These are phyloP conservation scores for Rhodotorula sp. DNA, from an alignment of 1,284 basidiomycete genomes.

Conservation along the genomic window DNA sequence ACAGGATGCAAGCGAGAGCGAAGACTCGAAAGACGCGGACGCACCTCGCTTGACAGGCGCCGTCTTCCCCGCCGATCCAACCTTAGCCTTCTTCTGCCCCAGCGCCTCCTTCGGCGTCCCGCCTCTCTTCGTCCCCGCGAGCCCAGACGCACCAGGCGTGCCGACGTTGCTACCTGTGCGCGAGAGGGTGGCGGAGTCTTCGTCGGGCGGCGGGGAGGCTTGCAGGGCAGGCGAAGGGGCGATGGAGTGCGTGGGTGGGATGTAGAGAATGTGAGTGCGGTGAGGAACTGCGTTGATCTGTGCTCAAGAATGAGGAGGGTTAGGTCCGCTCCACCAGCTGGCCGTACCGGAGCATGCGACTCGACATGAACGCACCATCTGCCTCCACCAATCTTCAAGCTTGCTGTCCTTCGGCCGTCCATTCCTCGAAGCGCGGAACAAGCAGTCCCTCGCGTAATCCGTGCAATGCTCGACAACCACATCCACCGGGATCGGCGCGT, in stretches of 20 bases:
- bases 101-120: not conserved
- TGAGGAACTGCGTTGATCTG: slow-evolving; percentile 23
- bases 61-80: not conserved
- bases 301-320: not conserved
- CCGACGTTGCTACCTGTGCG: not conserved
- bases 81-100: not conserved
- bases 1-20: too few relatives aligned
- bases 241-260: not conserved
- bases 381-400: slow-evolving; percentile 27
- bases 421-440: slow-evolving; percentile 24
- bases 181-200: too few relatives aligned
- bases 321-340: not conserved
- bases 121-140: not conserved
- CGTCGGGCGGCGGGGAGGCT: not conserved
- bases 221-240: not conserved
- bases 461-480: slow-evolving; percentile 22
- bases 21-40: not conserved
- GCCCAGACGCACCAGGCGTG: not conserved
- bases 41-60: slow-evolving; percentile 1
- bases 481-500: slow-evolving; percentile 22
- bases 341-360: too few relatives aligned
- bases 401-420: slow-evolving; percentile 10
- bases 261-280: slow-evolving; percentile 19
- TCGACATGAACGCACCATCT: slow-evolving; percentile 16
- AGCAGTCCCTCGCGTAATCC: slow-evolving; percentile 7